phyloP scores from a whole-genome alignment of 192 early-diverging fungal species.

The Helicostylum pulchrum region DNA sequence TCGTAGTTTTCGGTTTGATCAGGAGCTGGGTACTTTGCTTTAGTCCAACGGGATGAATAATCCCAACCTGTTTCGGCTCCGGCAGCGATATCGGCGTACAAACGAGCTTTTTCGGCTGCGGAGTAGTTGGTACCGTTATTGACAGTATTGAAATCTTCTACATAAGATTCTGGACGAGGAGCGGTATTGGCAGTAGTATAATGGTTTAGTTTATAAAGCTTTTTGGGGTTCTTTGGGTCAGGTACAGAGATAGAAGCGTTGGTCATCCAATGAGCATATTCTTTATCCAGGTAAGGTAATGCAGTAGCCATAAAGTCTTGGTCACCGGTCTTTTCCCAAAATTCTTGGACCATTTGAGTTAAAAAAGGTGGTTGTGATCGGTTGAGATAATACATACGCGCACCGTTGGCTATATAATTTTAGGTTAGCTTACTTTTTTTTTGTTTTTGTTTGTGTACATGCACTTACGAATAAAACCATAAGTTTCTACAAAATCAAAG shows the following conservation, averaged over 20 bases:
- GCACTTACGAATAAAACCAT: conserved; percentile 70
- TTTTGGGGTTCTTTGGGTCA: conserved; percentile 18
- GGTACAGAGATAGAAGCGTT: conserved; percentile 47
- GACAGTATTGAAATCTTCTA: conserved; percentile 54
- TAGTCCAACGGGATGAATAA: conserved; percentile 63
- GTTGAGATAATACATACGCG: conserved; percentile 70
- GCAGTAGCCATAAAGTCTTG: conserved; percentile 39
- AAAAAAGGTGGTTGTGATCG: conserved; percentile 75
- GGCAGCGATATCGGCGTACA: conserved; percentile 65
- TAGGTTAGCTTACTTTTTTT: not conserved
- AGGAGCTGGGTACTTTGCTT: conserved; percentile 16
- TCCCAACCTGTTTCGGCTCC: conserved; percentile 76
- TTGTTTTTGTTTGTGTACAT: not conserved
- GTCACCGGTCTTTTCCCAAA: conserved; percentile 52
- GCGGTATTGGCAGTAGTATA: conserved; percentile 51
- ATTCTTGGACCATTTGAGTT: conserved; percentile 64
- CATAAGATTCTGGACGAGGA: conserved; percentile 68
- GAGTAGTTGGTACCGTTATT: conserved; percentile 41
- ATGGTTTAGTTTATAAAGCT: conserved; percentile 39
- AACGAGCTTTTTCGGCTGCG: conserved; percentile 12
- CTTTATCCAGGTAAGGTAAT: conserved; percentile 53
- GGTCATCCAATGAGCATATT: conserved; percentile 61
- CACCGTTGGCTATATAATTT: conserved; percentile 57
- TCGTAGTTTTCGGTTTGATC: conserved; percentile 16
- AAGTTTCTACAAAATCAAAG: conserved; percentile 51